phyloP scores from a whole-genome alignment of 345 rosid genomes.

The Moricandia arvensis region DNA sequence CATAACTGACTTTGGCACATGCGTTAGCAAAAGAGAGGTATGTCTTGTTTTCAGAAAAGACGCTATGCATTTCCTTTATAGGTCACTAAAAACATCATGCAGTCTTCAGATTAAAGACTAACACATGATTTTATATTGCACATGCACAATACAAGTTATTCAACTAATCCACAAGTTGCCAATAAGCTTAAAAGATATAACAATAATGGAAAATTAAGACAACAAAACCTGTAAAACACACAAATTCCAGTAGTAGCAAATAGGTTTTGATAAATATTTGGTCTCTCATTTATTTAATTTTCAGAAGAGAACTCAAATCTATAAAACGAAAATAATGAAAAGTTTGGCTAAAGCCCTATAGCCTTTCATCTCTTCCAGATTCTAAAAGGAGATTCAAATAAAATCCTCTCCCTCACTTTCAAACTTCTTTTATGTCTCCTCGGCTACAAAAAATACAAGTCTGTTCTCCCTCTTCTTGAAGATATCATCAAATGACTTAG shows the following conservation, averaged over 20 bases:
- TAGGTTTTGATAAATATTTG: neutral
- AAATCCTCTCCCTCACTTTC: conserved; percentile 41
- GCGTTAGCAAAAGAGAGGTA: too few species aligned
- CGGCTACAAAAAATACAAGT: conserved; percentile 60
- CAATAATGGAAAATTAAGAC: conserved; percentile 7
- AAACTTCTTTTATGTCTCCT: conserved; percentile 51
- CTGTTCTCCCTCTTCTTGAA: conserved; percentile 8
- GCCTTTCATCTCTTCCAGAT: conserved; percentile 24
- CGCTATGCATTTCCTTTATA: neutral
- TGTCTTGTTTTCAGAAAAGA: neutral
- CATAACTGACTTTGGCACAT: too few species aligned
- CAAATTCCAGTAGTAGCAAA: conserved; percentile 27
- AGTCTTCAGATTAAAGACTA: neutral
- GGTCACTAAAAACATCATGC: neutral
- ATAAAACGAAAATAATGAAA: neutral
- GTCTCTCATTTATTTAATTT: conserved; percentile 28
- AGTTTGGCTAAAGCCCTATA: conserved; percentile 31
- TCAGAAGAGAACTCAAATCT: conserved; percentile 17
- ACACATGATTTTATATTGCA: too few species aligned
- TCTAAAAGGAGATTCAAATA: conserved; percentile 17
- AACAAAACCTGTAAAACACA: conserved; percentile 16
- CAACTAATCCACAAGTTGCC: conserved; percentile 13
- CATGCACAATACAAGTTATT: conserved; percentile 11
- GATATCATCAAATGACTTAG: conserved; percentile 39
- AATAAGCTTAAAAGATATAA: conserved; percentile 19